These are phyloP conservation scores for Rosa lucieae DNA, from an alignment of 306 rosid genomes.

Conservation along the genomic window DNA sequence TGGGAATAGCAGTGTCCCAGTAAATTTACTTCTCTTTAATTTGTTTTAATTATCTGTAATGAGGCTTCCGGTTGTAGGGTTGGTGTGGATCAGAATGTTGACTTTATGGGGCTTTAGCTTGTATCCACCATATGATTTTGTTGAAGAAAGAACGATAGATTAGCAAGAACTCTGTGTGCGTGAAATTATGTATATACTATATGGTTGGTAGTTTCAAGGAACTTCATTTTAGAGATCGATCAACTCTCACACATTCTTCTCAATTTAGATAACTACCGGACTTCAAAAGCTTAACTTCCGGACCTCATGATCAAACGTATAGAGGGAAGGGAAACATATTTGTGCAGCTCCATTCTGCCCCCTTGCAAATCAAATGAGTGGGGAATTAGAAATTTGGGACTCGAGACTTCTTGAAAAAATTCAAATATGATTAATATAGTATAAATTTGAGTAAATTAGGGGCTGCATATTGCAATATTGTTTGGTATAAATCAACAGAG, in stretches of 20 bases:
- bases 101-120: background rate
- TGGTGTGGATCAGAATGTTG: background rate
- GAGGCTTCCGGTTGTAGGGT: slow-evolving; percentile 11
- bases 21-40: background rate
- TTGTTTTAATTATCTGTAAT: background rate
- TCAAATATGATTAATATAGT: background rate
- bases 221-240: background rate
- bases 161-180: background rate
- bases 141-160: background rate
- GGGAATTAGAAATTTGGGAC: background rate
- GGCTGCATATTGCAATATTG: background rate
- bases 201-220: background rate
- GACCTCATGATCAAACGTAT: background rate
- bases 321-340: no score
- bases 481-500: background rate
- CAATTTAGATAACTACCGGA: background rate
- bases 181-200: background rate
- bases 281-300: no score
- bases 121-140: background rate
- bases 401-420: background rate
- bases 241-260: background rate
- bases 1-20: slow-evolving; percentile 17
- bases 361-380: background rate
- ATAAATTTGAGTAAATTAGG: no score
- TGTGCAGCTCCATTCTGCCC: background rate